Base-by-base conservation (phyloP, 441 rosid genomes). In the Bocquillonia castaneifolia region DNA sequence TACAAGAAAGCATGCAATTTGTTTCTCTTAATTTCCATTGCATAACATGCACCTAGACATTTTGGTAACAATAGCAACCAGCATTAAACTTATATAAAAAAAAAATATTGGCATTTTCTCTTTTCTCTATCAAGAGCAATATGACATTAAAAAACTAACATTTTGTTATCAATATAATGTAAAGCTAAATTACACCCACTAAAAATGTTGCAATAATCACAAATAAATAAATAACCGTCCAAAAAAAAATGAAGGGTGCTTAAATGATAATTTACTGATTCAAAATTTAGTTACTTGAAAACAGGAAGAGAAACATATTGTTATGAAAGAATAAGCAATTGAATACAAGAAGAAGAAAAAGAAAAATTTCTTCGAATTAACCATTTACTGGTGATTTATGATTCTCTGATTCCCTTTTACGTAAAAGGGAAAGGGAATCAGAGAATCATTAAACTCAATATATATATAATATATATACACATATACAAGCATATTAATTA, bases 381-480 rank as follows among this genome's bases (percentile, higher is more conserved):
- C 52, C 31, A 50, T n/a, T 47, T 40, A 22, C 55, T 54, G 59
- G 13, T 60, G 15, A 59, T 73, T 75, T 65, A n/a, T n/a, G 87
- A 75, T 84, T 88, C 93, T 85, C 97, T 86, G 93, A 76, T 81
- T 83, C 94, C 91, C 77, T 70, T 37, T 8, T 8, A 5, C 12
- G 25, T 12, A 7, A 14, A 50, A 50, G 66, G 64, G 62, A 87
- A 82, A 84, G 59, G 88, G 89, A 85, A 85, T 78, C 90, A 86
- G 93, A 85, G 95, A 76, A 83, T 88, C 89, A n/a, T n/a, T n/a
- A 59, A 20, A n/a, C 31, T 22, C 57, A 54, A 23, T 18, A 12
- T 45, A 12, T 44, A 22, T 25, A 8, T 45, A 17, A 6, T 22
- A 12, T 20, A 6, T 0, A 22, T 31, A 3, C 36, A 32, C 2